Conservation (phyloP, 2,329 filamentous ascomycete genomes). For the Hypoxylon sp. region DNA sequence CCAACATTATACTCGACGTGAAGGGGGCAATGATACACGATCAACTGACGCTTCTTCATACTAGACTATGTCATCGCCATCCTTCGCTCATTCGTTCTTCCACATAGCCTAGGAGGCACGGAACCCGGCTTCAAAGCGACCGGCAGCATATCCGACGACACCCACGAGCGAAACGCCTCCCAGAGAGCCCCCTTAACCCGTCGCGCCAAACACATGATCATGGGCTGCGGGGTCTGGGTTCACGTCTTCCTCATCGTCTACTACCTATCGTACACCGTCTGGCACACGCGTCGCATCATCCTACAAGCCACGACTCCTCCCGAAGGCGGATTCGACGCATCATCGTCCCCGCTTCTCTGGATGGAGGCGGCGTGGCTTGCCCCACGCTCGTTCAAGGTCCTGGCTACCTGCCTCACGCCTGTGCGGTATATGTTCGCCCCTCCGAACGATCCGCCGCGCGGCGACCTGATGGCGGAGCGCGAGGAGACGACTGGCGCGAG, state of each 20-base stretch:
- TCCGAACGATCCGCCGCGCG: conserved; percentile 2
- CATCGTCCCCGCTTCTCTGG: not conserved
- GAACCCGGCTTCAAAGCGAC: conserved; percentile 12
- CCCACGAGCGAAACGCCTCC: not conserved
- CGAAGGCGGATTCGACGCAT: too few relatives aligned
- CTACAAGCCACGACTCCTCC: not conserved
- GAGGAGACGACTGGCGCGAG: conserved; percentile 1
- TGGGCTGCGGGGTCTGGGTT: conserved; percentile 12
- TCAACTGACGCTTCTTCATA: too few relatives aligned
- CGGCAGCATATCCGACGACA: conserved; percentile 3
- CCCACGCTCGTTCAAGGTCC: not conserved
- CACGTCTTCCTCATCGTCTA: not conserved
- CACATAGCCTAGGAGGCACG: conserved; percentile 5
- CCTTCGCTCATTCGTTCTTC: conserved; percentile 9
- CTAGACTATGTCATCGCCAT: conserved; percentile 5
- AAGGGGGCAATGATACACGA: too few relatives aligned
- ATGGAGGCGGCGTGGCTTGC: not conserved
- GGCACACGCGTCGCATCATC: not conserved
- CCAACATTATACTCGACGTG: too few relatives aligned
- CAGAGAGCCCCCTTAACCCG: conserved; percentile 1
- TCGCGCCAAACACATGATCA: conserved; percentile 6
- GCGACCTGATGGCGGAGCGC: conserved; percentile 2
- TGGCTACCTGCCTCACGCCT: conserved; percentile 2
- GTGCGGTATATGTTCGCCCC: conserved; percentile 3
- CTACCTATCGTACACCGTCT: not conserved